phyloP scores from a whole-genome alignment of 306 rosid genomes.

The Purshia tridentata region DNA sequence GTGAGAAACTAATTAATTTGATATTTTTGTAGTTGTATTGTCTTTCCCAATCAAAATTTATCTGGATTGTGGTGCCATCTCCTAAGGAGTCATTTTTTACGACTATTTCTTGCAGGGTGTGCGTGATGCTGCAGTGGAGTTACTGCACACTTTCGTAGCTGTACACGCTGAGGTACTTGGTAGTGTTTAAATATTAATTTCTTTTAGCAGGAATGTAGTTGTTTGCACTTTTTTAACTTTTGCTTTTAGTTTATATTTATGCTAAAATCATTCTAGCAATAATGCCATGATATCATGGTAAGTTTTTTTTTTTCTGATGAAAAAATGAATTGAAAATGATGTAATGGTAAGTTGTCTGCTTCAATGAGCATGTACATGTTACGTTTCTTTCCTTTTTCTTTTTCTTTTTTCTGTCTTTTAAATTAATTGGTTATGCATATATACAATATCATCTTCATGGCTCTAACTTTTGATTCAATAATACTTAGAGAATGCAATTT shows the following conservation, averaged over 20 bases:
- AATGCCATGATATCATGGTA: not conserved
- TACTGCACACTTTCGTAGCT: conserved; percentile 90
- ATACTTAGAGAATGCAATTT: conserved; percentile 20
- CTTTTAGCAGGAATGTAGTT: not conserved
- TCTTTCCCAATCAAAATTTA: conserved; percentile 8
- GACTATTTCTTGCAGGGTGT: conserved; percentile 68
- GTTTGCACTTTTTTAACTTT: conserved; percentile 2
- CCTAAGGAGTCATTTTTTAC: conserved; percentile 12
- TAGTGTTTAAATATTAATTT: not conserved
- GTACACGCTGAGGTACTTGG: conserved; percentile 94
- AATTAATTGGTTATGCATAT: not conserved
- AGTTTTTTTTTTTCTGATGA: not conserved
- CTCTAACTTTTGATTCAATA: conserved; percentile 1
- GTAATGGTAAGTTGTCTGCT: not conserved
- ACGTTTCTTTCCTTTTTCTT: not conserved
- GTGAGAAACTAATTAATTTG: conserved; percentile 50
- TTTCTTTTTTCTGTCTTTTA: not conserved
- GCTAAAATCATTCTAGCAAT: not conserved
- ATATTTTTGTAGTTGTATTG: conserved; percentile 22
- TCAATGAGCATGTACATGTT: not conserved
- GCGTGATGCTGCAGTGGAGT: conserved; percentile 94
- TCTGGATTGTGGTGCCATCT: conserved; percentile 21
- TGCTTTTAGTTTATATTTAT: not conserved
- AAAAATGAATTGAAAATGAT: too few relatives aligned
- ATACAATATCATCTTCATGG: not conserved